A percentile compares a stretch with the other conserved stretches of the same genome.
Conservation (phyloP, 441 rosid species). For the Brassica balearica region DNA sequence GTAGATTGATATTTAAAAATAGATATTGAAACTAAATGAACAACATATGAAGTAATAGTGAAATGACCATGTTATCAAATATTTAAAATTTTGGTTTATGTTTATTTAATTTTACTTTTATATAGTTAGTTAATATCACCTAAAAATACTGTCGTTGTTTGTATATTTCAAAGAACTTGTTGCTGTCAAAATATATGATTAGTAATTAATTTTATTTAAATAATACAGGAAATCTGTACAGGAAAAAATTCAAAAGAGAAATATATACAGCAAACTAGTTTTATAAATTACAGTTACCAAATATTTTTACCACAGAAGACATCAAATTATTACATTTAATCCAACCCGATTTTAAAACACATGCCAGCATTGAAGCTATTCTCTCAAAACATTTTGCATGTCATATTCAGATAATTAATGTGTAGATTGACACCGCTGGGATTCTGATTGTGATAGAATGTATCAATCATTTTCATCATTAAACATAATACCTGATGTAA, state of each 20-base stretch:
- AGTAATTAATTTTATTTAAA: neutral
- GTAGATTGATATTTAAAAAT: too few relatives aligned
- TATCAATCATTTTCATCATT: constrained; percentile 8
- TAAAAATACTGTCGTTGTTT: neutral
- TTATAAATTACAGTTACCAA: neutral
- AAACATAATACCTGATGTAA: neutral
- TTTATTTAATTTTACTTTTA: too few relatives aligned
- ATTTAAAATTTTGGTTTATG: too few relatives aligned
- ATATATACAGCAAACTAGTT: too few relatives aligned
- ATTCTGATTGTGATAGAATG: constrained; percentile 8
- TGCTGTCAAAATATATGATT: neutral
- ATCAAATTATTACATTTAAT: neutral
- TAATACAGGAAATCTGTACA: too few relatives aligned
- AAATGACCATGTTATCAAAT: neutral
- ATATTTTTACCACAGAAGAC: neutral
- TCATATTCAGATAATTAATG: constrained; percentile 16
- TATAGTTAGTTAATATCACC: neutral
- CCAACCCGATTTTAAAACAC: neutral
- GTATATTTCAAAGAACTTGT: neutral
- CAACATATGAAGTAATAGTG: neutral
- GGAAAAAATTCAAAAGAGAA: too few relatives aligned
- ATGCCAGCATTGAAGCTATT: constrained; percentile 6
- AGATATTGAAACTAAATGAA: neutral
- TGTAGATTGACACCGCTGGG: constrained; percentile 5
- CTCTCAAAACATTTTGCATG: neutral